Base-by-base conservation (phyloP, 177 flowering plant species). In the Vitis hybrid region DNA sequence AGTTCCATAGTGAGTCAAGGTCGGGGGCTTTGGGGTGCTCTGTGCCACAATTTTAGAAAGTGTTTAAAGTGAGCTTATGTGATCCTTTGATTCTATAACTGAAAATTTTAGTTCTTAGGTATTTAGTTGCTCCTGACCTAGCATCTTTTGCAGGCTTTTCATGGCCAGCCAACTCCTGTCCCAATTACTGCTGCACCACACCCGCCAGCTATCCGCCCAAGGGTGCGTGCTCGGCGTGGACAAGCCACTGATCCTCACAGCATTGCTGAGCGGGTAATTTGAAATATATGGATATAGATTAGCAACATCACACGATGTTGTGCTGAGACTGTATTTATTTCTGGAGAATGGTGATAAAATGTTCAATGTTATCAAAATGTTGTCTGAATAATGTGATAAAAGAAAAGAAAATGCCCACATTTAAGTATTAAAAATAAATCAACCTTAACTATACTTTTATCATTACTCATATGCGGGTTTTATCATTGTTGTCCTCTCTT, bases 221-320 rank as follows among this genome's bases (percentile, higher is more conserved):
- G 91, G 74, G 94, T 88, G 74, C 78, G 94, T 26, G 91, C 94
- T n/a, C 80, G 94, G 56, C 74, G 94, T 61, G 94, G 94, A 13
- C 94, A 89, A 76, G 94, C 94, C 61, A 89, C 94, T 18, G 94
- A 89, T 79, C 94, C 94, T 34, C 94, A 89, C 75, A 89, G 94
- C 62, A 89, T 89, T 57, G 94, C 94, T 48, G 94, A 89, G 76
- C 74, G 94, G 82, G 94, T 88, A 86, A 77, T 10, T n/a, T 12
- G 40, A 13, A 10, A 10, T 66, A 72, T 45, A 12, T 51, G 23
- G 17, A 57, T 57, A 14, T 56, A 14, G 18, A 56, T 23, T 21
- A 34, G 40, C 5, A 34, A 34, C 40, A 34, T 34, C 40, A 34
- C 40, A 34, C 0, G 40, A 34, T 34, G 6, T 34, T 34, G 40